Conservation (phyloP, 192 early-diverging fungal species). For the Mycoemilia scoparia region DNA sequence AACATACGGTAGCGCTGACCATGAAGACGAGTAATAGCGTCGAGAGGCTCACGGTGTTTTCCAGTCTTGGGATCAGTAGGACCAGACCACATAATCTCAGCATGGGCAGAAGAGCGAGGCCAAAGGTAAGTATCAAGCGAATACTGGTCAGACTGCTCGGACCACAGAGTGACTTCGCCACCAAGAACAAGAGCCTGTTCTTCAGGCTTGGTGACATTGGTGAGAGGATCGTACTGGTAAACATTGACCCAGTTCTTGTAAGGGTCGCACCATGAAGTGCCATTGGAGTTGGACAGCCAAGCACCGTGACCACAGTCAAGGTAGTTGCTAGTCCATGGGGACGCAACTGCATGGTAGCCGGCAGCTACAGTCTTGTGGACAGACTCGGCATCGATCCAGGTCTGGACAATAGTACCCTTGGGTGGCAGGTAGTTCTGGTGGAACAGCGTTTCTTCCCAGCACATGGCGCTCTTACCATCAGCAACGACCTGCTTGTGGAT, state of each 20-base stretch:
- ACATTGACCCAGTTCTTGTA: conserved; percentile 59
- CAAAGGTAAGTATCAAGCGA: conserved; percentile 44
- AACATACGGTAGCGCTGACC: conserved; percentile 56
- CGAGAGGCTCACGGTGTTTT: conserved; percentile 31
- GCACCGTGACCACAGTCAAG: conserved; percentile 62
- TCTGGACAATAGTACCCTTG: conserved; percentile 48
- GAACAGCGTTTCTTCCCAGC: conserved; percentile 64
- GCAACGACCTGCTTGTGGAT: conserved; percentile 29
- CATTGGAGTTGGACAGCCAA: conserved; percentile 47
- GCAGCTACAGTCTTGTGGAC: conserved; percentile 33
- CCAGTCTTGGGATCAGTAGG: conserved; percentile 28
- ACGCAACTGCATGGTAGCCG: conserved; percentile 47
- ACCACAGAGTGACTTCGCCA: conserved; percentile 50
- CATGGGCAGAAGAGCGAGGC: conserved; percentile 46
- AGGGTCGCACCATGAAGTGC: conserved; percentile 57
- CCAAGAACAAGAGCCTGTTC: conserved; percentile 45
- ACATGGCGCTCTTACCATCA: conserved; percentile 40
- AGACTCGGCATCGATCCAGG: conserved; percentile 47
- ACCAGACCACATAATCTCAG: conserved; percentile 55
- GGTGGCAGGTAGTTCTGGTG: conserved; percentile 31
- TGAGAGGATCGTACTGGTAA: conserved; percentile 43
- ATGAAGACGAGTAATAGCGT: conserved; percentile 44
- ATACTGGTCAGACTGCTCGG: conserved; percentile 40
- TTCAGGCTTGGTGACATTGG: conserved; percentile 27
- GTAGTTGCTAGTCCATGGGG: conserved; percentile 42